A percentile compares a stretch with the other conserved stretches of the same genome.
phyloP scores from a whole-genome alignment of 2,329 filamentous ascomycete genomes.

The Pezicula carpinea region DNA sequence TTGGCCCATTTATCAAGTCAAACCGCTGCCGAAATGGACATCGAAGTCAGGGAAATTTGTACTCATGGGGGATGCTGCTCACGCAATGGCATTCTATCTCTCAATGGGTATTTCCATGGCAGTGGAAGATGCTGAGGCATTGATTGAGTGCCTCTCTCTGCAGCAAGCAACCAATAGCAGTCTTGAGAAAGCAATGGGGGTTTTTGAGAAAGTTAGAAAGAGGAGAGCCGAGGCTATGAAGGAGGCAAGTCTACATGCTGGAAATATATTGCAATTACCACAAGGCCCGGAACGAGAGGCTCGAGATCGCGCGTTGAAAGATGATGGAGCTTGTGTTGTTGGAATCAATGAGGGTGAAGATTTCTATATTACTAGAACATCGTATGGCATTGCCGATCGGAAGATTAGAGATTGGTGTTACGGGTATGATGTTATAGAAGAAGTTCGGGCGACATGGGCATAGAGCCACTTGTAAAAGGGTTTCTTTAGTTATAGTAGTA shows the following conservation, averaged over 20 bases:
- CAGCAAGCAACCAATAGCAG: not conserved
- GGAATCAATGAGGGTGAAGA: not conserved
- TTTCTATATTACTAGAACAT: not conserved
- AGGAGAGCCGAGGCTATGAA: not conserved
- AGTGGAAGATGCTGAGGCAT: not conserved
- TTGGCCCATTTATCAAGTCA: not conserved
- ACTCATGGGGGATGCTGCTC: not conserved
- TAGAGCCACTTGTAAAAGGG: too few species aligned
- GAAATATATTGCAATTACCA: not conserved
- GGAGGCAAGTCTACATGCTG: not conserved
- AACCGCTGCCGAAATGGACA: not conserved
- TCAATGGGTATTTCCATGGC: slow-evolving; percentile 1
- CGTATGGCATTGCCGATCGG: slow-evolving; percentile 1
- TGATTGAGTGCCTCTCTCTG: not conserved
- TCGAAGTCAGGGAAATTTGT: not conserved
- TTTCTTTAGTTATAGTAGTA: too few species aligned
- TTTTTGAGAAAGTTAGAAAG: slow-evolving; percentile 1
- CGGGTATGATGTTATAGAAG: not conserved
- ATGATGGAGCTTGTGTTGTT: not conserved
- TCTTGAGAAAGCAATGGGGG: not conserved
- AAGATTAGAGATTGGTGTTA: slow-evolving; percentile 1
- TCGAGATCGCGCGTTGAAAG: not conserved
- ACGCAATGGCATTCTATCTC: slow-evolving; percentile 5
- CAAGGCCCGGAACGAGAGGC: not conserved
- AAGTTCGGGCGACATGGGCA: not conserved